phyloP scores from a whole-genome alignment of 257 asterid genomes.

The Verbena officinalis region DNA sequence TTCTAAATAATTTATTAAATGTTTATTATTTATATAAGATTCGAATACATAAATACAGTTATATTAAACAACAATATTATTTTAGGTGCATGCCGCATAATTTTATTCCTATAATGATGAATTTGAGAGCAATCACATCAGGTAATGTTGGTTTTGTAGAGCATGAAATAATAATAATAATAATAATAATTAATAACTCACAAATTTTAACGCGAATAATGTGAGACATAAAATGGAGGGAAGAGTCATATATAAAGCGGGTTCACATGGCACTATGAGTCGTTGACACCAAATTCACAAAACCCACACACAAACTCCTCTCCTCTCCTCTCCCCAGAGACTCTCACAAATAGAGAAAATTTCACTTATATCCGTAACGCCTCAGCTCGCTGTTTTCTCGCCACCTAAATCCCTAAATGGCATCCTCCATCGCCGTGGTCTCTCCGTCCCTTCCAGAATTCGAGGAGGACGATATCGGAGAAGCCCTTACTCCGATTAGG shows the following conservation, averaged over 20 bases:
- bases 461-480: slow-evolving; percentile 37
- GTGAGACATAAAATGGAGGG: not conserved
- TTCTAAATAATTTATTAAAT: too few species aligned
- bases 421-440: slow-evolving; percentile 33
- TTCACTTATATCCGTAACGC: not conserved
- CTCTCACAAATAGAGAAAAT: slow-evolving; percentile 6
- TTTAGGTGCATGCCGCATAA: too few species aligned
- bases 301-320: not conserved
- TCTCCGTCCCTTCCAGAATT: slow-evolving; percentile 34
- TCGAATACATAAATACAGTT: too few species aligned
- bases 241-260: not conserved
- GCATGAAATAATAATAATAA: too few species aligned
- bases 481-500: slow-evolving; percentile 34
- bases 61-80: too few species aligned
- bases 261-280: not conserved
- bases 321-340: too few species aligned
- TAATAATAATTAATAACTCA: too few species aligned
- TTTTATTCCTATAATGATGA: too few species aligned
- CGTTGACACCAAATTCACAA: slow-evolving; percentile 16
- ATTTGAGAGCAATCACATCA: too few species aligned
- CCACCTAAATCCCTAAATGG: slow-evolving; percentile 35
- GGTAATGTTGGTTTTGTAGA: too few species aligned
- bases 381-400: slow-evolving; percentile 15
- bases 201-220: too few species aligned
- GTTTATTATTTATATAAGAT: too few species aligned